phyloP scores from a whole-genome alignment of 495 filamentous ascomycete genomes.

The Astrothelium subdiscretum region DNA sequence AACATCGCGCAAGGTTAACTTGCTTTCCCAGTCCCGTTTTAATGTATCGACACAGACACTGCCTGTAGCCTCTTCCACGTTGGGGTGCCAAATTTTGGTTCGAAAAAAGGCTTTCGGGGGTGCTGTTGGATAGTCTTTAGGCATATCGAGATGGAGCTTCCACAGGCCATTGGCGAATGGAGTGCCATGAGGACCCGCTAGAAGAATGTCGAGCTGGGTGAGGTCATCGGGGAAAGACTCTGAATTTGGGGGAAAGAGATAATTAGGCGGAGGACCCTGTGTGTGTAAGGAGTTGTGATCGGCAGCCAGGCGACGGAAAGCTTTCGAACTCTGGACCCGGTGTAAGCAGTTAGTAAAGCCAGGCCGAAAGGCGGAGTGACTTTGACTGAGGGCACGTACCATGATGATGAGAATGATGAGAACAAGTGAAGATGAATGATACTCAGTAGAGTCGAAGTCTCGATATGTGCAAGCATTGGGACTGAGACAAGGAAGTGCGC shows the following conservation, averaged over 20 bases:
- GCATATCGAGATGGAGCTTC: conserved; percentile 52
- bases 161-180: conserved; percentile 50
- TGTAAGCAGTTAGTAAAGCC: background rate
- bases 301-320: conserved; percentile 50
- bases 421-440: background rate
- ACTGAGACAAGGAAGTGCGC: background rate
- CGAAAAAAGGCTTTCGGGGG: conserved; percentile 58
- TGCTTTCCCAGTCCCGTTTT: conserved; percentile 56
- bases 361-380: no score
- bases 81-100: conserved; percentile 63
- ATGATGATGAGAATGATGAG: background rate
- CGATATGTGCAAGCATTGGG: background rate
- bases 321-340: conserved; percentile 31
- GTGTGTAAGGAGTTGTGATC: conserved; percentile 52
- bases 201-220: conserved; percentile 45
- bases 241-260: conserved; percentile 43
- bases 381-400: background rate
- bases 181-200: conserved; percentile 52
- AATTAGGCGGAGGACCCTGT: conserved; percentile 51
- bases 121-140: conserved; percentile 49
- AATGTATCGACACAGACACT: conserved; percentile 62
- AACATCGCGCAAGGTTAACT: conserved; percentile 51
- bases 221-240: conserved; percentile 39
- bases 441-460: background rate
- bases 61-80: conserved; percentile 55